phyloP scores from a whole-genome alignment of 2,329 filamentous ascomycete species.

The Rhytidhysteron rufulum region DNA sequence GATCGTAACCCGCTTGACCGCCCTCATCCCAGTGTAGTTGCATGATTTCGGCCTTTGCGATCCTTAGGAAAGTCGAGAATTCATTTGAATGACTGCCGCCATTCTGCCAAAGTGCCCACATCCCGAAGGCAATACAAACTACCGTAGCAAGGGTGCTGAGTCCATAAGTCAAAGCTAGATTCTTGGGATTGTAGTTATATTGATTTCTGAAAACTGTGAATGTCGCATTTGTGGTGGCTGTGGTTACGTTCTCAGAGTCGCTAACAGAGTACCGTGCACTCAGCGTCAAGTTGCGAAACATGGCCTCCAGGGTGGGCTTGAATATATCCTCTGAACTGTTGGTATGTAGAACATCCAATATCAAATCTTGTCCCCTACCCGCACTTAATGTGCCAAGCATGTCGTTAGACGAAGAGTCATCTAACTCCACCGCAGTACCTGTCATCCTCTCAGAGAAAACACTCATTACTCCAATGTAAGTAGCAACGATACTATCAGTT shows the following conservation, averaged over 20 bases:
- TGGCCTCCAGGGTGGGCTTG: background rate
- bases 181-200: background rate
- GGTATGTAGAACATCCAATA: too few relatives aligned
- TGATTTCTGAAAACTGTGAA: background rate
- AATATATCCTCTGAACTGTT: too few relatives aligned
- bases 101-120: background rate
- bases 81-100: background rate
- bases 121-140: background rate
- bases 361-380: too few relatives aligned
- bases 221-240: background rate
- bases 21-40: background rate
- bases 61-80: background rate
- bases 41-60: background rate
- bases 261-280: background rate
- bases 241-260: background rate
- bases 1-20: background rate
- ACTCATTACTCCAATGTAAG: background rate
- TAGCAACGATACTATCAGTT: background rate
- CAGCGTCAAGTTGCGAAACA: background rate
- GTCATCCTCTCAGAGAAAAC: background rate
- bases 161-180: background rate
- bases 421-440: too few relatives aligned
- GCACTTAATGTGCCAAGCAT: background rate
- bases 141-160: background rate
- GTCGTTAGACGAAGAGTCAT: background rate